phyloP scores from a whole-genome alignment of 805 yeast genomes.

The Metschnikowia aberdeeniae region DNA sequence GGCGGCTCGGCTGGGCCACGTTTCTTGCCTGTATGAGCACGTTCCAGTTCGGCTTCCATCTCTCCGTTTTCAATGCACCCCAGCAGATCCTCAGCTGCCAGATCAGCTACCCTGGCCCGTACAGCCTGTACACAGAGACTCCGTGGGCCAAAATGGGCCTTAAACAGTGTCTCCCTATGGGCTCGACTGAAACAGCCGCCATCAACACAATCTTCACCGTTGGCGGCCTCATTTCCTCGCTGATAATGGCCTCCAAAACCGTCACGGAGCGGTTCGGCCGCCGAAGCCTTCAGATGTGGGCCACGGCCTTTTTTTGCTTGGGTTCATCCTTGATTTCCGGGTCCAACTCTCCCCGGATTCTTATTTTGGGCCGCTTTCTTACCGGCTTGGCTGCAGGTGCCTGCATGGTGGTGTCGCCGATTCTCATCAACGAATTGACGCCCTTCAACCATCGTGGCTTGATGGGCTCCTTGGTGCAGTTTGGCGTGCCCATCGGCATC shows the following conservation, averaged over 20 bases:
- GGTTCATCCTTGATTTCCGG: constrained; percentile 29
- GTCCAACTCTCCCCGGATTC: constrained; percentile 17
- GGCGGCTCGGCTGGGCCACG: constrained; percentile 34
- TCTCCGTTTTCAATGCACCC: constrained; percentile 37
- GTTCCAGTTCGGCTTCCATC: constrained; percentile 38
- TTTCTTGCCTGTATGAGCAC: constrained; percentile 32
- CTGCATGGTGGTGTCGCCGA: constrained; percentile 38
- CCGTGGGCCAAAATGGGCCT: constrained; percentile 24
- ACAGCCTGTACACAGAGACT: constrained; percentile 20
- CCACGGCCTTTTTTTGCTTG: constrained; percentile 19
- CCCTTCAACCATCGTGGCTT: constrained; percentile 40
- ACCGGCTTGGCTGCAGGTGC: constrained; percentile 39
- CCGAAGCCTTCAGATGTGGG: constrained; percentile 13
- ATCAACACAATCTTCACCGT: constrained; percentile 34
- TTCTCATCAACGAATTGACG: constrained; percentile 37
- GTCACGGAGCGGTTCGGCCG: constrained; percentile 25
- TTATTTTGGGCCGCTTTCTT: constrained; percentile 31
- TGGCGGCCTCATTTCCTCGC: constrained; percentile 34
- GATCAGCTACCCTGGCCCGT: constrained; percentile 13
- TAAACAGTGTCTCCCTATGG: constrained; percentile 30
- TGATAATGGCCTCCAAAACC: constrained; percentile 26
- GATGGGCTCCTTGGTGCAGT: constrained; percentile 37
- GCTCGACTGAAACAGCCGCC: constrained; percentile 18
- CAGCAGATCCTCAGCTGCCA: constrained; percentile 27
- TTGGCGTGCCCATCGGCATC: constrained; percentile 38